A percentile compares a stretch with the other conserved stretches of the same genome.
These are phyloP conservation scores for Linum trigynum DNA, from an alignment of 345 rosid genomes.

Conservation along the genomic window DNA sequence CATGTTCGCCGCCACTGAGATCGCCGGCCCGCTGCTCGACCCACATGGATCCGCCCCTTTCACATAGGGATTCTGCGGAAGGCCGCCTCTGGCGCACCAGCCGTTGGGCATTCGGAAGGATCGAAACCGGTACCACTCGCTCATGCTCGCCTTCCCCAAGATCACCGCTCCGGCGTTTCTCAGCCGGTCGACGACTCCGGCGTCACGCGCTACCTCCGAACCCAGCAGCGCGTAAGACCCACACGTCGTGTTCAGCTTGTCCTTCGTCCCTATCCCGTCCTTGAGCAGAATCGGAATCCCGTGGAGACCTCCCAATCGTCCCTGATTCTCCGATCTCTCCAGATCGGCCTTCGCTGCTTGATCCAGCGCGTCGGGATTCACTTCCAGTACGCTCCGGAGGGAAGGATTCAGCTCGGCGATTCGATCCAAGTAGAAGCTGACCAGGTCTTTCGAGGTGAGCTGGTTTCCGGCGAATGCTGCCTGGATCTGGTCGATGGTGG, in stretches of 20 bases:
- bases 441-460: conserved; percentile 2
- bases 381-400: conserved; percentile 4
- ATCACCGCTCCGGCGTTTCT: conserved; percentile 4
- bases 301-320: not conserved
- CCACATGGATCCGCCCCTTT: not conserved
- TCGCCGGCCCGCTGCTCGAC: not conserved
- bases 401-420: not conserved
- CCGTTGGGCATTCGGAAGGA: not conserved
- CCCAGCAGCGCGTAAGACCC: conserved; percentile 8
- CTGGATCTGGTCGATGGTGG: conserved; percentile 4
- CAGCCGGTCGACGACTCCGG: not conserved
- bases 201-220: conserved; percentile 1
- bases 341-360: not conserved
- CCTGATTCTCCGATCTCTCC: not conserved
- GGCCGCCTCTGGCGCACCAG: conserved; percentile 5
- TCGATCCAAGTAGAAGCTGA: not conserved
- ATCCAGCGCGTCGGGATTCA: not conserved
- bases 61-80: not conserved
- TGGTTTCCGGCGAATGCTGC: not conserved
- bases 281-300: conserved; percentile 1
- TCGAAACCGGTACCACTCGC: not conserved
- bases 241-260: not conserved
- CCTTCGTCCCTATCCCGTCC: conserved; percentile 1
- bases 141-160: conserved; percentile 4
- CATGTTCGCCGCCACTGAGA: conserved; percentile 4